Percentiles rank a stretch among this genome's conserved stretches.
phyloP scores from a whole-genome alignment of 129 eudicot genomes.

The Flaveria ramosissima region DNA sequence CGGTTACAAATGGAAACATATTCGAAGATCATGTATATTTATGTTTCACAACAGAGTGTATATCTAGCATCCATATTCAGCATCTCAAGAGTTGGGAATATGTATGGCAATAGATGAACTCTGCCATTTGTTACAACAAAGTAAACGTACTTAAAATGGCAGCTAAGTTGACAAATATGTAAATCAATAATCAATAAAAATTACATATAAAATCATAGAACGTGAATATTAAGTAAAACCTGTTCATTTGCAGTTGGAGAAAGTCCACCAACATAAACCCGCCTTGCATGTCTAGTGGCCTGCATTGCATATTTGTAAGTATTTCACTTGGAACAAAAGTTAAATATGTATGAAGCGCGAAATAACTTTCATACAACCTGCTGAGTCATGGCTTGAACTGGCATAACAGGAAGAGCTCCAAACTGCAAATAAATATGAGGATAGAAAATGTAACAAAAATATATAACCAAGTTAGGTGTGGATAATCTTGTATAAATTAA shows the following conservation, averaged over 20 bases:
- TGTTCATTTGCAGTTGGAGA: conserved; percentile 94
- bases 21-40: background rate
- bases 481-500: background rate
- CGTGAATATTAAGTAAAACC: conserved; percentile 40
- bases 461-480: conserved; percentile 1
- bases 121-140: background rate
- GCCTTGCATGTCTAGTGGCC: conserved; percentile 99
- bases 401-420: conserved; percentile 91
- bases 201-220: background rate
- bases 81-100: background rate
- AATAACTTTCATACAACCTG: conserved; percentile 56
- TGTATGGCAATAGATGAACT: background rate
- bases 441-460: background rate
- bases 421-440: conserved; percentile 47
- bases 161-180: background rate
- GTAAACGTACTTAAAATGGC: background rate
- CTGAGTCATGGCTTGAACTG: conserved; percentile 98
- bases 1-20: background rate
- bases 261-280: conserved; percentile 98
- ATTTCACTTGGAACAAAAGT: background rate
- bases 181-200: background rate
- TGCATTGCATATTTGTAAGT: conserved; percentile 36
- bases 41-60: background rate
- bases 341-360: background rate
- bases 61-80: background rate